Evolutionary conservation across 257 asterid genomes (phyloP).

Genomic region (Primulina eburnea): DNA sequence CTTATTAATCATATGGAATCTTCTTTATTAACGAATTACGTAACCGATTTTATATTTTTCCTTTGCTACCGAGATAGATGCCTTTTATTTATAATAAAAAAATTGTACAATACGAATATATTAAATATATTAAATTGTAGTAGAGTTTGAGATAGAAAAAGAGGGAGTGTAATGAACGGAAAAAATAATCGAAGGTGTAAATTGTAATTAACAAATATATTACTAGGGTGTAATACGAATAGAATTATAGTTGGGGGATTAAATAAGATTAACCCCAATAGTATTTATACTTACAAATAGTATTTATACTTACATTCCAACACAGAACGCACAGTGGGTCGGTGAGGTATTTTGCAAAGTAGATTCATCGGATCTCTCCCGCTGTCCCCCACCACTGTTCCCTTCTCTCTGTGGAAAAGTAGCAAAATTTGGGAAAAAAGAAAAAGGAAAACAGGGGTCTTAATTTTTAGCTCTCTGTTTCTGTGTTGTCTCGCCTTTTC

Average conservation of each 20-base stretch:
- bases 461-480: conserved; percentile 28
- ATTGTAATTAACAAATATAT: no score
- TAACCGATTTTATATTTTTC: no score
- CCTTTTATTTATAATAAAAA: no score
- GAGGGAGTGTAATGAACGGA: no score
- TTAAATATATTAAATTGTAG: no score
- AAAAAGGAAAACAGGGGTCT: conserved; percentile 12
- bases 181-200: no score
- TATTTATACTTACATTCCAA: not conserved
- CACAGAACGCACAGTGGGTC: conserved; percentile 27
- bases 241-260: not conserved
- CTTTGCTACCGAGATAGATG: no score
- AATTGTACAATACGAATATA: no score
- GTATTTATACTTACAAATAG: not conserved
- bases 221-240: not conserved
- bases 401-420: not conserved
- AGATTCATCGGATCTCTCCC: conserved; percentile 41
- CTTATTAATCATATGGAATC: no score
- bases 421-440: not conserved
- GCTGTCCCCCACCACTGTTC: conserved; percentile 35
- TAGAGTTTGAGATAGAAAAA: no score
- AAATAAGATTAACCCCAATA: not conserved
- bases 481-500: conserved; percentile 22
- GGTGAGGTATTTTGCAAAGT: conserved; percentile 35
- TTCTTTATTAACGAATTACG: no score